Percentiles rank a stretch among this genome's conserved stretches.
Conservation (phyloP, 2,329 filamentous ascomycete species). For the Aspergillus arachidicola region DNA sequence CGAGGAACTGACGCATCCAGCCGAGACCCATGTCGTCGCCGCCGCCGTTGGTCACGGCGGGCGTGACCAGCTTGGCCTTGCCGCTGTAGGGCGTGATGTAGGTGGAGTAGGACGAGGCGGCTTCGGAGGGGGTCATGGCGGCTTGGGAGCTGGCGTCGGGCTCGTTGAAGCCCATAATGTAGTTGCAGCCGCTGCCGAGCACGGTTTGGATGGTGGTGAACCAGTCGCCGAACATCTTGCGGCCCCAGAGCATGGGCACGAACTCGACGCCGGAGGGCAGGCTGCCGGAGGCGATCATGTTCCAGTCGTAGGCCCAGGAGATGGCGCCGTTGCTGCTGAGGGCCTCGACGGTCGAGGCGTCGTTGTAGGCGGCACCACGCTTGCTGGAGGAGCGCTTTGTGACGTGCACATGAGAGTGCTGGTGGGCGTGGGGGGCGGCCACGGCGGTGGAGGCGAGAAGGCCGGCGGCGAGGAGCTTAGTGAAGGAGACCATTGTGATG, state of each 20-base stretch:
- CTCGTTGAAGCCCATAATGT: constrained; percentile 52
- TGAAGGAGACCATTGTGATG: constrained; percentile 43
- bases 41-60: constrained; percentile 44
- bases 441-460: constrained; percentile 39
- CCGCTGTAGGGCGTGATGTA: constrained; percentile 43
- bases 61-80: constrained; percentile 45
- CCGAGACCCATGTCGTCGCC: constrained; percentile 36
- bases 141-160: constrained; percentile 45
- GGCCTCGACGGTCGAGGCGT: constrained; percentile 32
- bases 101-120: constrained; percentile 38
- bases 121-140: constrained; percentile 39
- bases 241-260: constrained; percentile 51
- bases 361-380: constrained; percentile 45
- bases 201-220: constrained; percentile 34
- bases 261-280: constrained; percentile 42
- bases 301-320: constrained; percentile 53
- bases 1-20: constrained; percentile 47
- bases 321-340: constrained; percentile 34
- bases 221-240: constrained; percentile 41
- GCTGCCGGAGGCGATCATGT: constrained; percentile 29
- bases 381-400: constrained; percentile 22
- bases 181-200: constrained; percentile 37
- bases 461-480: constrained; percentile 33
- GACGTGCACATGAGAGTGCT: constrained; percentile 7
- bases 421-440: constrained; percentile 31